Evolutionary conservation across 257 asterid species (phyloP).

Genomic region (Nyctanthes arbortristis): DNA sequence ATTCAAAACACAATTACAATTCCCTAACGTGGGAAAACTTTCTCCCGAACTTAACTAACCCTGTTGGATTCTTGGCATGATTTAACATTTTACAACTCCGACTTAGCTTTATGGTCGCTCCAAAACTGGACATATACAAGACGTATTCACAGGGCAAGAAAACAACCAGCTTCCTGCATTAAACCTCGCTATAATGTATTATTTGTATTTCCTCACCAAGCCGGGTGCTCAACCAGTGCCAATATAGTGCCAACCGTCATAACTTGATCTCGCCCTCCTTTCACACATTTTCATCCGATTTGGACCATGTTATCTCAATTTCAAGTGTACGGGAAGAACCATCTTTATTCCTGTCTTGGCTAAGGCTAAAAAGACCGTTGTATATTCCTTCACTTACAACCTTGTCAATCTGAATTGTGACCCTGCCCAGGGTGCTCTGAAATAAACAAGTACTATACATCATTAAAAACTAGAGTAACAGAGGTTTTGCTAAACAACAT

Average conservation of each 20-base stretch:
- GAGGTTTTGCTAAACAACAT: background rate
- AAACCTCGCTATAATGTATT: background rate
- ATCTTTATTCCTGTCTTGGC: constrained; percentile 42
- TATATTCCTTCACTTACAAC: constrained; percentile 60
- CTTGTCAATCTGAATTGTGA: constrained; percentile 74
- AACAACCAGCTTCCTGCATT: constrained; percentile 6
- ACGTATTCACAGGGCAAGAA: constrained; percentile 23
- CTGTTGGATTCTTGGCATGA: constrained; percentile 17
- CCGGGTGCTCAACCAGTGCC: constrained; percentile 15
- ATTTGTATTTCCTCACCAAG: background rate
- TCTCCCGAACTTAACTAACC: constrained; percentile 17
- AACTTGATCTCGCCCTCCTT: constrained; percentile 16
- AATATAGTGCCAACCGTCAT: constrained; percentile 14
- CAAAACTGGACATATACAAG: constrained; percentile 19
- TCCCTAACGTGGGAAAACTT: constrained; percentile 9
- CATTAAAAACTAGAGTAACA: constrained; percentile 12
- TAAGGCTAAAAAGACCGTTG: constrained; percentile 42
- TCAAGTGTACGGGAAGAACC: constrained; percentile 45
- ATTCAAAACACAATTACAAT: constrained; percentile 18
- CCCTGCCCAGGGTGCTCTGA: constrained; percentile 75
- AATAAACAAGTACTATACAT: constrained; percentile 16
- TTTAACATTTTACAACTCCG: constrained; percentile 16
- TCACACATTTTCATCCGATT: constrained; percentile 34
- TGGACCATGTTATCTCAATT: constrained; percentile 50
- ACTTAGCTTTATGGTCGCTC: constrained; percentile 1